Conservation (phyloP, 495 filamentous ascomycete genomes). For the Poronia punctata region DNA sequence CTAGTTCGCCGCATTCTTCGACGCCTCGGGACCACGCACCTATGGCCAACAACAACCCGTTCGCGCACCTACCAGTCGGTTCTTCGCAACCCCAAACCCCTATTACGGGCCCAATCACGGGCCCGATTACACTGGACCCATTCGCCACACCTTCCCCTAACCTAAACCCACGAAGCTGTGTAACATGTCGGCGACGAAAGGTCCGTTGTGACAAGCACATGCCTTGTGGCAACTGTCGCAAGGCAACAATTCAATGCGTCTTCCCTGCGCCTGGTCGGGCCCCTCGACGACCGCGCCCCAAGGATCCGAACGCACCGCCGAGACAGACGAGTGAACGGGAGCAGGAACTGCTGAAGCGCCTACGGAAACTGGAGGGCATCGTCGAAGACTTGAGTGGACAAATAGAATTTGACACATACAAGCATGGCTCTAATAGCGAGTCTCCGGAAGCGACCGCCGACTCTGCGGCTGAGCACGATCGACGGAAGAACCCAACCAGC, state of each 20-base stretch:
- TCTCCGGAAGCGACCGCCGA: slow-evolving; percentile 33
- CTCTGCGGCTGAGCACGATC: slow-evolving; percentile 17
- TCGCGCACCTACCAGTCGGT: not conserved
- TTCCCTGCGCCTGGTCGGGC: slow-evolving; percentile 80
- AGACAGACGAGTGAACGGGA: slow-evolving; percentile 56
- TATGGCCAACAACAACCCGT: not conserved
- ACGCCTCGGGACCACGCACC: slow-evolving; percentile 1
- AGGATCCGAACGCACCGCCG: slow-evolving; percentile 47
- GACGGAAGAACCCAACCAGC: slow-evolving; percentile 18
- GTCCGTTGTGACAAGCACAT: slow-evolving; percentile 80
- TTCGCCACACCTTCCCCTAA: slow-evolving; percentile 29
- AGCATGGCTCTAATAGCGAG: slow-evolving; percentile 29
- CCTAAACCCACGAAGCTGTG: slow-evolving; percentile 67
- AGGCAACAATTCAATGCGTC: slow-evolving; percentile 70
- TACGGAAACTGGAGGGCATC: slow-evolving; percentile 75
- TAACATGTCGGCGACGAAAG: slow-evolving; percentile 77
- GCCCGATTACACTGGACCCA: slow-evolving; percentile 38
- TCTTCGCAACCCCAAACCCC: too few species aligned
- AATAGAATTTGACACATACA: slow-evolving; percentile 41
- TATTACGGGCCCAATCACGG: too few species aligned
- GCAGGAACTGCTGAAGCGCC: slow-evolving; percentile 67
- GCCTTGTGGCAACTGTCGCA: slow-evolving; percentile 79
- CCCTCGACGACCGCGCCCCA: slow-evolving; percentile 57
- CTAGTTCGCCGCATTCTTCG: slow-evolving; percentile 1
- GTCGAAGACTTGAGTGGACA: slow-evolving; percentile 61